Conservation (phyloP, 331 rosid genomes). For the Saraca asoca region DNA sequence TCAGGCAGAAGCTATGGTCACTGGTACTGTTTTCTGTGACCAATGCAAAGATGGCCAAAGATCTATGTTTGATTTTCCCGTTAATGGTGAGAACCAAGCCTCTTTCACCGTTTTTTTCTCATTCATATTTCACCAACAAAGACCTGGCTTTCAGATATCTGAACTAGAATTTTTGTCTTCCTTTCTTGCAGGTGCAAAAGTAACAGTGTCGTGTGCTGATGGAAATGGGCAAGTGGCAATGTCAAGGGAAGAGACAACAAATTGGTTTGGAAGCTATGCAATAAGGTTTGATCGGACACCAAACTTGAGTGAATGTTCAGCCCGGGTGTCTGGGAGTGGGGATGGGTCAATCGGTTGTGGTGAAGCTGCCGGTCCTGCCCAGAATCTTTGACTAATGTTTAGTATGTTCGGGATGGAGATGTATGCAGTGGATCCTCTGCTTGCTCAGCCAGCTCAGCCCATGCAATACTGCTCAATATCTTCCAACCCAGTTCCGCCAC, state of each 20-base stretch:
- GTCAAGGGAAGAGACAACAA: slow-evolving; percentile 83
- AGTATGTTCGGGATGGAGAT: slow-evolving; percentile 71
- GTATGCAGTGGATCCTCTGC: slow-evolving; percentile 71
- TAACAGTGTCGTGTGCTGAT: slow-evolving; percentile 60
- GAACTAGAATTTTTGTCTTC: neutral
- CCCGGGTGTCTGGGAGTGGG: slow-evolving; percentile 54
- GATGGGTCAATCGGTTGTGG: slow-evolving; percentile 56
- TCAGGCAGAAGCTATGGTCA: slow-evolving; percentile 59
- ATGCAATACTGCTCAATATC: slow-evolving; percentile 70
- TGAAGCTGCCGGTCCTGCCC: slow-evolving; percentile 64
- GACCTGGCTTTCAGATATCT: too few species aligned
- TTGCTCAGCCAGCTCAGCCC: slow-evolving; percentile 81
- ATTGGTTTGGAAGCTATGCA: slow-evolving; percentile 69
- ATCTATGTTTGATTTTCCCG: slow-evolving; percentile 75
- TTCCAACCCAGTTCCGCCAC: slow-evolving; percentile 56
- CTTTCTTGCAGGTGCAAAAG: slow-evolving; percentile 66
- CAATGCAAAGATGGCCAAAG: slow-evolving; percentile 88
- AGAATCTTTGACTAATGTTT: slow-evolving; percentile 68
- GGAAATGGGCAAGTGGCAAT: slow-evolving; percentile 57
- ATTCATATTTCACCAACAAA: too few species aligned
- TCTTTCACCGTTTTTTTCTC: neutral
- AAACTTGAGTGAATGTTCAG: slow-evolving; percentile 63
- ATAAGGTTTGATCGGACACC: slow-evolving; percentile 75
- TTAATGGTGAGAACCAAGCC: slow-evolving; percentile 55
- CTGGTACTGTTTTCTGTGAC: slow-evolving; percentile 86